These are phyloP conservation scores for Lathyrus sativus DNA, from an alignment of 306 rosid species.

Conservation along the genomic window DNA sequence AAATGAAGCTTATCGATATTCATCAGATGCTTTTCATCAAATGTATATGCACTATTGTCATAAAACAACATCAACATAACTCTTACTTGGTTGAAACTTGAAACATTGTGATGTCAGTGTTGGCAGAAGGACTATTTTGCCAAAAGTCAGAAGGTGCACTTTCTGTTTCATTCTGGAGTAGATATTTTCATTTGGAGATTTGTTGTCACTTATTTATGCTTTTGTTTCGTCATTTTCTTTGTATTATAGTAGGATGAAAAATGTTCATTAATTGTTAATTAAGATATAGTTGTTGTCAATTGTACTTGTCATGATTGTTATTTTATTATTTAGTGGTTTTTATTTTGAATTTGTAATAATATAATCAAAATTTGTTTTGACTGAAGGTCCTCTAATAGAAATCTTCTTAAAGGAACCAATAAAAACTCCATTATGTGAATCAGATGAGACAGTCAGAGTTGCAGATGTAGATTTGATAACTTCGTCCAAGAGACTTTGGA, in stretches of 20 bases:
- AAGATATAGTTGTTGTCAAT: slow-evolving; percentile 12
- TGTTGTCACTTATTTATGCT: slow-evolving; percentile 1
- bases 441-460: slow-evolving; percentile 55
- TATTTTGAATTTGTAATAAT: slow-evolving; percentile 6
- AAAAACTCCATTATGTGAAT: slow-evolving; percentile 60
- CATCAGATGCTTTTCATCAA: no score
- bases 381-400: slow-evolving; percentile 84
- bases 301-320: background rate
- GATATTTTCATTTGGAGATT: background rate
- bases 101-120: no score
- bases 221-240: background rate
- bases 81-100: no score
- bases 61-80: no score
- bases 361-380: slow-evolving; percentile 24
- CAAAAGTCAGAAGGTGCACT: slow-evolving; percentile 81
- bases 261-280: background rate
- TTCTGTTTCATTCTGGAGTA: slow-evolving; percentile 14
- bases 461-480: slow-evolving; percentile 65
- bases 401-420: slow-evolving; percentile 73
- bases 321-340: slow-evolving; percentile 14
- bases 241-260: no score
- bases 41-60: no score
- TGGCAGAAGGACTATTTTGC: no score
- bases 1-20: no score
- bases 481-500: slow-evolving; percentile 71